Evolutionary conservation across 805 yeast genomes (phyloP), one percentile per base, ranked within the genome.

Genomic region (Metahyphopichia silvanorum): DNA sequence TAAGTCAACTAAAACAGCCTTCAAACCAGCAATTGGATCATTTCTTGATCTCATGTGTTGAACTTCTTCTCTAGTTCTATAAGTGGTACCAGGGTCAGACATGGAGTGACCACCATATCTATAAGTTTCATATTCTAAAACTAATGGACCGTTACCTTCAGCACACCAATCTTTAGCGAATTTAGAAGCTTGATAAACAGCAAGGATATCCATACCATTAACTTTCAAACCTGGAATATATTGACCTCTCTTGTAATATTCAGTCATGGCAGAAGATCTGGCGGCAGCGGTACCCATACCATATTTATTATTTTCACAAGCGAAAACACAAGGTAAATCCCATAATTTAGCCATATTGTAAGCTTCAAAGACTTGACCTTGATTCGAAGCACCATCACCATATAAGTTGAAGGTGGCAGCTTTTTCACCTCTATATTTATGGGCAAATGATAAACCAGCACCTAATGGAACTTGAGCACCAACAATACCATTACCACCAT

Each of bases 61-160:
- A 51, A 93, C 93, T 75, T 93, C 98, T 73, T 93, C 98, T 76
- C 98, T 89, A 60, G 98, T 93, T 80, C 98, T 85, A 82, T 93
- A 93, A 48, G 98, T 93, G 66, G 98, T 93, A 77, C 98, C 98
- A 57, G 98, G 98, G 71, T 93, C 98, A 50, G 98, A 91, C 98
- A 93, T 93, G 51, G 98, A 93, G 80, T 93, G 98, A 66, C 98
- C 98, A 75, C 98, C 98, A 66, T 93, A 93, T 77, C 98, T 85
- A 74, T 93, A 93, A 52, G 98, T 93, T 74, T 89, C 97, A 70
- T 84, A 93, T 76, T 93, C 98, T 50, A 93, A 60, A 34, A 93
- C 96, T 49, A 93, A 69, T 45, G 98, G 98, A 46, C 98, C 98
- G 57, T 91, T 89, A 57, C 96, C 96, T 40, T 81, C 70, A 42